phyloP scores from a whole-genome alignment of 768 basidiomycete genomes.

The button mushroom (Agaricus bisporus) region DNA sequence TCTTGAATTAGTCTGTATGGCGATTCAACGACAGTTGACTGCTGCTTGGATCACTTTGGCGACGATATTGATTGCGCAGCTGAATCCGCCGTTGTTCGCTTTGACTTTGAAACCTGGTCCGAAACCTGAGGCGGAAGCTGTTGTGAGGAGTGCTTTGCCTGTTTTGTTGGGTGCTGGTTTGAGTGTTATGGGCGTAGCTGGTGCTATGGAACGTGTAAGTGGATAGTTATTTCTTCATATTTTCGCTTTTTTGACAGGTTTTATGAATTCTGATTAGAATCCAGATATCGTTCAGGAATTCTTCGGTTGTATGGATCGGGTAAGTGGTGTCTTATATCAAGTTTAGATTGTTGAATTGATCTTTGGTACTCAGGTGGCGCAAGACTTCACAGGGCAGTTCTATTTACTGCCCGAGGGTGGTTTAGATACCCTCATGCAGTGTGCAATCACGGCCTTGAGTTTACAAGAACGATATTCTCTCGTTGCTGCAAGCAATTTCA shows the following conservation, averaged over 20 bases:
- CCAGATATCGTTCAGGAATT: conserved; percentile 90
- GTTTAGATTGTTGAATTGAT: conserved; percentile 17
- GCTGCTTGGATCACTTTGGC: conserved; percentile 84
- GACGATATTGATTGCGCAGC: conserved; percentile 72
- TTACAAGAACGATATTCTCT: conserved; percentile 84
- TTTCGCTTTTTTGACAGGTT: background rate
- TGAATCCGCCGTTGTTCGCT: conserved; percentile 65
- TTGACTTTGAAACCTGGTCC: conserved; percentile 46
- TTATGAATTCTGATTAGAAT: conserved; percentile 47
- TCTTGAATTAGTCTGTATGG: conserved; percentile 70
- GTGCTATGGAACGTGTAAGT: conserved; percentile 67
- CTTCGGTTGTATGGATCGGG: conserved; percentile 77
- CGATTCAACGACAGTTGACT: conserved; percentile 64
- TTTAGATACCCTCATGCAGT: conserved; percentile 64
- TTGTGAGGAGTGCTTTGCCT: conserved; percentile 51
- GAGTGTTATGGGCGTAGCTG: conserved; percentile 42
- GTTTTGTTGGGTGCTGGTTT: conserved; percentile 56
- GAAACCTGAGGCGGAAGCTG: conserved; percentile 44
- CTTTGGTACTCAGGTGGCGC: conserved; percentile 29
- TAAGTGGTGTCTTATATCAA: conserved; percentile 25
- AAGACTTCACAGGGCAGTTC: conserved; percentile 55
- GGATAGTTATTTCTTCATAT: background rate
- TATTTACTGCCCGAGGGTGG: conserved; percentile 58
- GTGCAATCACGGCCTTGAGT: conserved; percentile 57
- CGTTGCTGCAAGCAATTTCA: conserved; percentile 73